These are phyloP conservation scores for Artemisia tridentata DNA, from an alignment of 129 eudicot genomes.

Conservation along the genomic window DNA sequence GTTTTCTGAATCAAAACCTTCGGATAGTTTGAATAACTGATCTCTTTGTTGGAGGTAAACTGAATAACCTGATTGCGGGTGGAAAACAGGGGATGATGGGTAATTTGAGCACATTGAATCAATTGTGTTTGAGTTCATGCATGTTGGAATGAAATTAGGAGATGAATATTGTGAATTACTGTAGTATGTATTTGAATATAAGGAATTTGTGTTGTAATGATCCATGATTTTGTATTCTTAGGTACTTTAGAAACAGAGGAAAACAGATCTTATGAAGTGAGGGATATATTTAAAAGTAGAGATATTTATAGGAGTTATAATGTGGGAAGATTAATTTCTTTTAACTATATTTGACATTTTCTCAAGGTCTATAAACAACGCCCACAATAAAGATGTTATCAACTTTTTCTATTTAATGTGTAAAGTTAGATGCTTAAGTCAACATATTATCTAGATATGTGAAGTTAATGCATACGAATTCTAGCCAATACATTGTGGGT, in stretches of 20 bases:
- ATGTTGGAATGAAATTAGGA: conserved; percentile 45
- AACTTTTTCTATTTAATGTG: no score
- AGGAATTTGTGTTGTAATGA: background rate
- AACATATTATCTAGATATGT: no score
- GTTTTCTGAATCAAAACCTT: conserved; percentile 20
- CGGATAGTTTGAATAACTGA: conserved; percentile 43
- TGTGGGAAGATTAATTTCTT: no score
- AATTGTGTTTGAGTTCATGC: conserved; percentile 47
- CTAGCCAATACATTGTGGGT: no score
- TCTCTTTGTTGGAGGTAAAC: conserved; percentile 68
- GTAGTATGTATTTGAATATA: background rate
- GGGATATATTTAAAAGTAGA: no score
- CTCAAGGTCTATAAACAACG: no score
- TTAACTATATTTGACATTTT: no score
- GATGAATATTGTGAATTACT: conserved; percentile 20
- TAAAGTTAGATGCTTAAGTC: no score
- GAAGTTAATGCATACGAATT: no score
- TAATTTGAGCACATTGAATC: conserved; percentile 58
- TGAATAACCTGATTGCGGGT: conserved; percentile 55
- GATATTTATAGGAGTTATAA: no score
- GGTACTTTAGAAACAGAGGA: background rate
- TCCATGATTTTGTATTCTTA: conserved; percentile 12
- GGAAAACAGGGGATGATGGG: conserved; percentile 28
- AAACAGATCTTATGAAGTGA: background rate
- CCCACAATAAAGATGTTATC: no score